Evolutionary conservation across 306 rosid species (phyloP), one percentile per base, ranked within the genome.

Genomic region (Biancaea sappan): DNA sequence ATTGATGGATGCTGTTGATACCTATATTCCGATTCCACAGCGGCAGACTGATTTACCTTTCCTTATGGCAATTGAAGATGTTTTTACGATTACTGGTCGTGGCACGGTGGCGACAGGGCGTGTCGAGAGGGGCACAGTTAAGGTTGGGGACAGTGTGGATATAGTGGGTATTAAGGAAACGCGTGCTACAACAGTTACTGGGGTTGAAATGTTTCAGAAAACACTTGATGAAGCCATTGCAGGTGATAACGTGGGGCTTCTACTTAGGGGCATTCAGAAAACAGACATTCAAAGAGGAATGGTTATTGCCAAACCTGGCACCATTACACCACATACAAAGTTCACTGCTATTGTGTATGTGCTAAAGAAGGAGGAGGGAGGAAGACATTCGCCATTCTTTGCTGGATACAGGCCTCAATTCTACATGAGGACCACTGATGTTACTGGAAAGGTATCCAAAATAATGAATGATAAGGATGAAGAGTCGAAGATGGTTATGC

Each of bases 401-500:
- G 38, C 77, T 3, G 80, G 84, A 11, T 80, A 80, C 25, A 25
- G 80, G 48, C 84, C 80, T 13, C 84, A 80, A 28, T 75, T 80
- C 67, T 80, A 80, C 62, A 74, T 75, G 80, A 75, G 80, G 68
- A 80, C 84, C 18, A 75, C 80, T 6, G 80, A 80, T 75, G 80
- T 75, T 32, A 69, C 80, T 3, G 80, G 80, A 56, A 75, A 69
- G 69, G 84, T 80, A 43, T 22, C 69, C 2, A 53, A 47, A 9
- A 62, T 74, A 3, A 53, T 7, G 77, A 75, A 80, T 62, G 84
- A 75, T 32, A 43, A 18, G 61, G 84, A 69, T 75, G 84, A 80
- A 70, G 80, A 62, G 15, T 69, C 84, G 1, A 80, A 75, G 63
- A 80, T 80, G 84, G 80, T 80, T 47, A 81, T 81, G 81, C 84